Base-by-base conservation (phyloP, 2,329 filamentous ascomycete species). In the Orbilia brochopaga region DNA sequence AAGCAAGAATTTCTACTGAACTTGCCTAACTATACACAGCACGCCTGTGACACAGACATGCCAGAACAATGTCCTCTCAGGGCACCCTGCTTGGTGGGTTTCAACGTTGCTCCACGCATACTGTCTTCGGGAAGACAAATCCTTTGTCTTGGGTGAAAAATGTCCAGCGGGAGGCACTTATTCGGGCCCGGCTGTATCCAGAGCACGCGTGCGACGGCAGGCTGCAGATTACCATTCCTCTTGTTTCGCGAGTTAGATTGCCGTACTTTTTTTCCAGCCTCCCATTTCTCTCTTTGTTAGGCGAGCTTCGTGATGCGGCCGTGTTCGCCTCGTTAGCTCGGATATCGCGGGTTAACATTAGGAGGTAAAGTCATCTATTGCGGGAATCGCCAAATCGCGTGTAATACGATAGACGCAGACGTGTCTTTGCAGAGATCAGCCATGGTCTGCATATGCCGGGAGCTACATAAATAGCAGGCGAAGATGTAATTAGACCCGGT, bases 391-490 rank as follows among this genome's bases (percentile, higher is more conserved):
- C 40, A 44, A 44, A 44, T 17, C 40, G 17, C 13, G 40, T 17
- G 44, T 15, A 13, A 48, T 53, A 32, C 27, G 27, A 32, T 32
- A 42, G n/a, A 15, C n/a, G 19, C 15, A 69, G 65, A 59, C 59
- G 66, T 70, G 66, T 70, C 66, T 63, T 69, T 70, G 66, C 66
- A 70, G 59, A 64, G 66, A 70, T 70, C 66, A 70, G 30, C 66
- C 54, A 37, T 42, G 23, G n/a, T 32, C 30, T 70, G 66, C 65
- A 69, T 70, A 42, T 32, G 27, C 27, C 15, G 30, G 37, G 44
- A 51, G 19, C 11, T 30, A 15, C 8, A 30, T 21, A 21, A 19
- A 51, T 54, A 54, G 40, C 21, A 32, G 27, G 27, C 27, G 27
- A 8, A 8, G 27, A 32, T 32, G 27, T 3, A 32, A 4, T 3